Conservation (phyloP, 306 rosid species). For the Begonia fuchsioides region DNA sequence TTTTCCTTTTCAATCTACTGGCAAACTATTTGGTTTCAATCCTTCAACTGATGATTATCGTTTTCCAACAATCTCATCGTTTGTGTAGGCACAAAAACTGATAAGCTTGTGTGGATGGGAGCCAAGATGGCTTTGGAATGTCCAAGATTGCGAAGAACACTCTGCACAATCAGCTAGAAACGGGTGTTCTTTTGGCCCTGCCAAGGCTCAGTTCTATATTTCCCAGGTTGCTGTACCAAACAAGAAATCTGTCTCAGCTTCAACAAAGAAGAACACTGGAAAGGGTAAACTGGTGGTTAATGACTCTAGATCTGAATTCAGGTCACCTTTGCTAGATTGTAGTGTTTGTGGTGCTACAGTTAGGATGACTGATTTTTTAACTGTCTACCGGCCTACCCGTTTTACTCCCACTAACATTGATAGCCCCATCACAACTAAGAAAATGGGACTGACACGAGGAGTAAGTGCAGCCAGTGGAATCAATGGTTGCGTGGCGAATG, state of each 20-base stretch:
- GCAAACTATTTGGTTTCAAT: background rate
- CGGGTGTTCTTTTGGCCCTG: slow-evolving; percentile 66
- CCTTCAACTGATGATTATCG: slow-evolving; percentile 8
- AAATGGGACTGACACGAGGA: slow-evolving; percentile 91
- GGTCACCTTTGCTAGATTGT: slow-evolving; percentile 81
- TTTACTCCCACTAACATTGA: slow-evolving; percentile 55
- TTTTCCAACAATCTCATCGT: slow-evolving; percentile 10
- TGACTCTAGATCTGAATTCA: slow-evolving; percentile 60
- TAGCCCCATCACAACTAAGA: slow-evolving; percentile 74
- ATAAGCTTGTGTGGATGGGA: slow-evolving; percentile 99
- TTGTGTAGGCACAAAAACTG: slow-evolving; percentile 77
- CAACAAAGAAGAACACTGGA: slow-evolving; percentile 49
- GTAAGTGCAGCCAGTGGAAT: slow-evolving; percentile 99
- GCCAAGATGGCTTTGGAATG: slow-evolving; percentile 84
- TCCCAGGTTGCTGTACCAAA: slow-evolving; percentile 52
- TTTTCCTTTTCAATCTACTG: slow-evolving; percentile 1
- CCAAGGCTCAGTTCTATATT: slow-evolving; percentile 53
- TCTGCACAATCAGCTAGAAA: slow-evolving; percentile 98
- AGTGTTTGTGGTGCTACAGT: slow-evolving; percentile 93
- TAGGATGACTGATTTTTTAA: slow-evolving; percentile 65
- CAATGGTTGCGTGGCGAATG: slow-evolving; percentile 86
- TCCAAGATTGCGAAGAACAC: slow-evolving; percentile 95
- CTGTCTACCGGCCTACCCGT: slow-evolving; percentile 71
- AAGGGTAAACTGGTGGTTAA: slow-evolving; percentile 51
- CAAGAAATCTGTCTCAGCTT: slow-evolving; percentile 58